Conservation (phyloP, 176 grass and related monocot genomes). For the Olyra latifolia region DNA sequence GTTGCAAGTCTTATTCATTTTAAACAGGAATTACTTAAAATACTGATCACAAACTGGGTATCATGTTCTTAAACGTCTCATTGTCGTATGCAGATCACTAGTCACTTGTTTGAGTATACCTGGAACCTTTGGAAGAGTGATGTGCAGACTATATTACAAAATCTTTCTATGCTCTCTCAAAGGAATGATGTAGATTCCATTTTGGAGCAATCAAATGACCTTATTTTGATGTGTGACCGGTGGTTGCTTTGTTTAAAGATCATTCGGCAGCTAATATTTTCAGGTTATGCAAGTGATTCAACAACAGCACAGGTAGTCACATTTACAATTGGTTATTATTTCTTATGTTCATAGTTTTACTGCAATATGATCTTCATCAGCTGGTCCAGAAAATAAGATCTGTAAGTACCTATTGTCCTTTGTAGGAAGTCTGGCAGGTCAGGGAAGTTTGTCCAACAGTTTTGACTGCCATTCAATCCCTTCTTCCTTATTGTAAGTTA, state of each 20-base stretch:
- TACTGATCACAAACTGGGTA: background rate
- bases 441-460: slow-evolving; percentile 97
- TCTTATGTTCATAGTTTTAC: slow-evolving; percentile 6
- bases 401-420: slow-evolving; percentile 23
- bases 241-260: slow-evolving; percentile 94
- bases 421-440: slow-evolving; percentile 89
- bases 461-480: slow-evolving; percentile 83
- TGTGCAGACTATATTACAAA: slow-evolving; percentile 85
- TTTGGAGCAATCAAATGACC: slow-evolving; percentile 64
- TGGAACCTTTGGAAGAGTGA: slow-evolving; percentile 98
- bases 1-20: background rate
- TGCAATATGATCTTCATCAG: slow-evolving; percentile 21
- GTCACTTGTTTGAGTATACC: slow-evolving; percentile 89
- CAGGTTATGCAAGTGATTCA: slow-evolving; percentile 85
- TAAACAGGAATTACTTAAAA: slow-evolving; percentile 4
- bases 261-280: slow-evolving; percentile 76
- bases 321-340: background rate
- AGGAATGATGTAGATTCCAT: slow-evolving; percentile 60
- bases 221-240: slow-evolving; percentile 81
- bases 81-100: slow-evolving; percentile 66
- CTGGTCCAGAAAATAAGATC: slow-evolving; percentile 23
- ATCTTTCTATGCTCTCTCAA: slow-evolving; percentile 79
- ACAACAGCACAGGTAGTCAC: slow-evolving; percentile 77
- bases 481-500: slow-evolving; percentile 92
- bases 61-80: slow-evolving; percentile 13